Base-by-base conservation (phyloP, 768 basidiomycete genomes). In the Hebeloma cylindrosporum region DNA sequence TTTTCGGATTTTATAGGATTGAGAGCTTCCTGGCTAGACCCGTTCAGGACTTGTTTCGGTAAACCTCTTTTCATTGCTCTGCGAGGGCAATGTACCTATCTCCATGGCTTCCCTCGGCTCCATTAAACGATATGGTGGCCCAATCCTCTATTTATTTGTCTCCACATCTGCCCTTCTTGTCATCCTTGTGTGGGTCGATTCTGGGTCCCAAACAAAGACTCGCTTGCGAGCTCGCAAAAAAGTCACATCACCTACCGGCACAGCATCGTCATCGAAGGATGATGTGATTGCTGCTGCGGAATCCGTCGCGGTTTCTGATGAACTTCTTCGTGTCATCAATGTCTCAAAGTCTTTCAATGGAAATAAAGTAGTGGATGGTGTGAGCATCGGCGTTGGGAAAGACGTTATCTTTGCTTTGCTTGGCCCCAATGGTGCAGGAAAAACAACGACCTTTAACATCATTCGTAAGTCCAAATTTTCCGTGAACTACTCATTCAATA, bases 401-500 rank as follows among this genome's bases (percentile, higher is more conserved):
- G 75, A 85, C 34, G 82, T 80, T 3, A 36, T 85, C 13, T 86
- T 88, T 52, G 85, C 83, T 4, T 62, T 90, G 49, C 70, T 91
- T 11, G 88, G 88, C 1, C 88, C 88, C 1, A 91, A 90, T 52
- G 88, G 88, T 5, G 88, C 87, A 7, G 88, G 88, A 0, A 90
- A 90, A 63, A 89, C 85, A 7, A 88, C 88, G 0, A 83, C 82
- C 0, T 87, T 90, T 62, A 86, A 88, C 50, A 76, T 88, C 57
- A 88, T 91, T 47, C 82, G 85, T 85, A 55, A 45, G 83, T 71
- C 16, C 11, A 0, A 28, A 20, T 31, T 7, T 37, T 32, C 27
- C 25, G 7, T 21, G 13, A 16, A 36, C 8, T 3, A n/a, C n/a
- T 18, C 34, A 30, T 14, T 10, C 31, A 36, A 26, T 29, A 37